A percentile compares a stretch with the other conserved stretches of the same genome.
Conservation (phyloP, 257 asterid genomes). For the Fraxinus quadrangulata region DNA sequence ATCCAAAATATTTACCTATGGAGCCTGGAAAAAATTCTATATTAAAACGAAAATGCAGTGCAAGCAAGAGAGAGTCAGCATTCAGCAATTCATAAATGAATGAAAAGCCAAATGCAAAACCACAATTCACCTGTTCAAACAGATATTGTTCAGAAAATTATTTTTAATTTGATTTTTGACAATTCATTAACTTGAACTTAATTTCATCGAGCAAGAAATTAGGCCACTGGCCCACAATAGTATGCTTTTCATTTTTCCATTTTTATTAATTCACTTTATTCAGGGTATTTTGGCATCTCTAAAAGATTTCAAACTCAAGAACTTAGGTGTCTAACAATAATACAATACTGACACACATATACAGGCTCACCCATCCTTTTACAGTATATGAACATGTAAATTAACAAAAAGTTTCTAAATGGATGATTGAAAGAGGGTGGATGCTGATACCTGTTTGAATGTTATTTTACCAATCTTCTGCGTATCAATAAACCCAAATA, state of each 20-base stretch:
- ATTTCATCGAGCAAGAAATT: not conserved
- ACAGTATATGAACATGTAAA: constrained; percentile 1
- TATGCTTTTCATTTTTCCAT: too few species aligned
- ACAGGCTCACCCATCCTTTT: not conserved
- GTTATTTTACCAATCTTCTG: constrained; percentile 72
- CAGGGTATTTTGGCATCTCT: not conserved
- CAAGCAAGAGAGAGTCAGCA: too few species aligned
- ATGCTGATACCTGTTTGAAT: constrained; percentile 68
- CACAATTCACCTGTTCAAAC: not conserved
- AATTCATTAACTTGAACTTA: not conserved
- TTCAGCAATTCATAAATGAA: too few species aligned
- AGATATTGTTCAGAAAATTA: not conserved
- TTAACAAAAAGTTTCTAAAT: not conserved
- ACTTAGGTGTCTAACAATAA: constrained; percentile 5
- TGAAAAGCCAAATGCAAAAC: too few species aligned
- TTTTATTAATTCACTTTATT: not conserved
- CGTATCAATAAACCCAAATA: constrained; percentile 72
- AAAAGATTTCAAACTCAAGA: not conserved
- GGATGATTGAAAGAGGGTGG: not conserved
- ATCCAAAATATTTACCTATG: too few species aligned
- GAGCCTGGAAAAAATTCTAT: too few species aligned
- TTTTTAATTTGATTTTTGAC: not conserved
- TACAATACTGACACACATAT: not conserved
- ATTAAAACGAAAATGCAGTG: too few species aligned
- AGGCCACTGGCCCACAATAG: not conserved